Evolutionary conservation across 768 basidiomycete genomes (phyloP).

Genomic region (Tylopilus subfusipes): DNA sequence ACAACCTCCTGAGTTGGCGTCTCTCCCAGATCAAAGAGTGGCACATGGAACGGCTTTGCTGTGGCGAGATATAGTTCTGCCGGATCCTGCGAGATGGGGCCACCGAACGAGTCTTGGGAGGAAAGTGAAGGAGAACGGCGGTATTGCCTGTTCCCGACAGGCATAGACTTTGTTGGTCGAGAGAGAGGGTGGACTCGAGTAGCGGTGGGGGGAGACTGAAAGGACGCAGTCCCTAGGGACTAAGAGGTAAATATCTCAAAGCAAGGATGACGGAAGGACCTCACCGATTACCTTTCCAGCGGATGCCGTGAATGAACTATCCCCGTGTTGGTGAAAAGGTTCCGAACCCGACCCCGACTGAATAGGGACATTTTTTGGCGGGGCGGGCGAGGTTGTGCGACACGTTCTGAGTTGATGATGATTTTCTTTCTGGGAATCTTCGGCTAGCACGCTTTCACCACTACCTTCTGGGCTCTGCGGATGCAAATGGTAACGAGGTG

Average conservation of each 20-base stretch:
- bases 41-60: constrained; percentile 49
- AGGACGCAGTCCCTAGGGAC: constrained; percentile 30
- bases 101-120: constrained; percentile 66
- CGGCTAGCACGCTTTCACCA: constrained; percentile 28
- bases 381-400: constrained; percentile 21
- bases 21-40: constrained; percentile 53
- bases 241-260: constrained; percentile 26
- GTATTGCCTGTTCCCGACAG: constrained; percentile 17
- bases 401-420: constrained; percentile 7
- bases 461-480: constrained; percentile 3
- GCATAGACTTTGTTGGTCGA: constrained; percentile 23
- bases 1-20: constrained; percentile 26
- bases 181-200: constrained; percentile 10
- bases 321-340: constrained; percentile 20
- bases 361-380: constrained; percentile 19
- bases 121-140: constrained; percentile 36
- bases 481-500: constrained; percentile 50
- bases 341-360: constrained; percentile 29
- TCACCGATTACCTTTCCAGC: constrained; percentile 32
- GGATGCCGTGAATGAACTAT: constrained; percentile 27
- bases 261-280: constrained; percentile 20
- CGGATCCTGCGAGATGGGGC: constrained; percentile 45
- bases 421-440: constrained; percentile 56
- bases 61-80: constrained; percentile 45
- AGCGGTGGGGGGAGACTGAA: constrained; percentile 30